Base-by-base conservation (phyloP, 352 stramenopile genomes). In the Nothophytophthora sp. region DNA sequence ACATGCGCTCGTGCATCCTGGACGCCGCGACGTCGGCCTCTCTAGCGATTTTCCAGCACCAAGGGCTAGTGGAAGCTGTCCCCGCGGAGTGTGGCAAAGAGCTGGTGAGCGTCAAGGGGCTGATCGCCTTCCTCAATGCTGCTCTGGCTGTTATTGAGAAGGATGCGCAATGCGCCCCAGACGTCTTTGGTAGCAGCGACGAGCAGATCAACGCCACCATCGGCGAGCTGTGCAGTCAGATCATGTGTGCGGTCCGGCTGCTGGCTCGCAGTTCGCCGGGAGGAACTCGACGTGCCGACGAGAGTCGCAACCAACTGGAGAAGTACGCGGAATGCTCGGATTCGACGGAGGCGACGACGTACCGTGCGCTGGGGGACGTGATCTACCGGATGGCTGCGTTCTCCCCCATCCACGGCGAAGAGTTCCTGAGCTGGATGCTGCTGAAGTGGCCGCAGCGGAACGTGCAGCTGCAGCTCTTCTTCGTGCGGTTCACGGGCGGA, bases 381-480 rank as follows among this genome's bases (percentile, higher is more conserved):
- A 53, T 93, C 16, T 74, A 75, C 44, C 63, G 65, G 11, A 70
- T 93, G 35, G 62, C 72, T 0, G 49, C 67, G 18, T 82, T 90
- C 49, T 91, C 76, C 3, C 78, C 80, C 1, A 60, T 68, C 19
- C 79, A 91, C 32, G 80, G 77, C 18, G 66, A 90, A 37, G 55
- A 74, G 10, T 75, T 90, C 15, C 43, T 93, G 23, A 50, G 61
- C 9, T 90, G 80, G 74, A 80, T 91, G 67, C 37, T 93, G 18
- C 65, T 63, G 25, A 89, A 88, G 49, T 93, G 82, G 82, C 82
- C 82, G 4, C 63, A 70, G 38, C 71, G 80, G 40, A 86, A 86
- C 53, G 80, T 90, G 10, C 75, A 88, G 48, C 56, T 89, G 25
- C 71, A 93, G 61, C 60, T 93, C 34, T 88, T 88, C 49, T 90